These are phyloP conservation scores for Yamadazyma nakazawae DNA, from an alignment of 805 yeast species.

Conservation along the genomic window DNA sequence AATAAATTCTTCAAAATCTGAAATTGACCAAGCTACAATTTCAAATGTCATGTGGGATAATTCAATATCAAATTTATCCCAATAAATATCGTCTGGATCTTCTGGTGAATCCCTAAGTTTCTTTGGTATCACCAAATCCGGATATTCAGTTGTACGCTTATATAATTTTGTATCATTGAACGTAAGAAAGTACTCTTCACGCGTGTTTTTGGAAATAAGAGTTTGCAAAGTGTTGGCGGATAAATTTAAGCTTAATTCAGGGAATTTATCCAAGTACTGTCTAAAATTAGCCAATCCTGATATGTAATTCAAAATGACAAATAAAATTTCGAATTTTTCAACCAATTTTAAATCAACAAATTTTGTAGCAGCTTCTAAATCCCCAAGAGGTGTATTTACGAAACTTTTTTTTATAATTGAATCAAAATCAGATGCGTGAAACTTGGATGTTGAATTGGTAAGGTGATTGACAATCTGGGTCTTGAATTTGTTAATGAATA, in stretches of 20 bases:
- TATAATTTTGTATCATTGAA: slow-evolving; percentile 55
- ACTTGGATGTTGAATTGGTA: slow-evolving; percentile 26
- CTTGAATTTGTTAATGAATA: slow-evolving; percentile 44
- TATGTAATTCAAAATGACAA: slow-evolving; percentile 40
- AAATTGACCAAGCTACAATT: slow-evolving; percentile 27
- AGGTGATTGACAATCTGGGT: slow-evolving; percentile 38
- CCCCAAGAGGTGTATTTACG: slow-evolving; percentile 11
- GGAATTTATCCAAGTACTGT: slow-evolving; percentile 42
- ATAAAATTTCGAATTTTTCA: slow-evolving; percentile 50
- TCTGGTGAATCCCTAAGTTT: slow-evolving; percentile 32
- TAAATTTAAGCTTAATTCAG: slow-evolving; percentile 16
- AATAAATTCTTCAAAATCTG: slow-evolving; percentile 25
- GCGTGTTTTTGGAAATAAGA: slow-evolving; percentile 2
- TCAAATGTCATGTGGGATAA: slow-evolving; percentile 24
- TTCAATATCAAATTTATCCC: slow-evolving; percentile 30
- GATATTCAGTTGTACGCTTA: slow-evolving; percentile 27
- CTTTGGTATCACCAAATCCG: slow-evolving; percentile 30
- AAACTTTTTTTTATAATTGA: slow-evolving; percentile 8
- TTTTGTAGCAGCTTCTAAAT: slow-evolving; percentile 19
- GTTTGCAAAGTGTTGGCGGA: slow-evolving; percentile 9
- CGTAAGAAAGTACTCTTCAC: slow-evolving; percentile 34
- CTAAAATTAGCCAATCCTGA: slow-evolving; percentile 46
- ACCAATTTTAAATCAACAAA: slow-evolving; percentile 40
- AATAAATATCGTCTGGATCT: slow-evolving; percentile 27
- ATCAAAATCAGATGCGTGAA: slow-evolving; percentile 12